phyloP scores from a whole-genome alignment of 305 asterid genomes.

The Salvia sclarea region DNA sequence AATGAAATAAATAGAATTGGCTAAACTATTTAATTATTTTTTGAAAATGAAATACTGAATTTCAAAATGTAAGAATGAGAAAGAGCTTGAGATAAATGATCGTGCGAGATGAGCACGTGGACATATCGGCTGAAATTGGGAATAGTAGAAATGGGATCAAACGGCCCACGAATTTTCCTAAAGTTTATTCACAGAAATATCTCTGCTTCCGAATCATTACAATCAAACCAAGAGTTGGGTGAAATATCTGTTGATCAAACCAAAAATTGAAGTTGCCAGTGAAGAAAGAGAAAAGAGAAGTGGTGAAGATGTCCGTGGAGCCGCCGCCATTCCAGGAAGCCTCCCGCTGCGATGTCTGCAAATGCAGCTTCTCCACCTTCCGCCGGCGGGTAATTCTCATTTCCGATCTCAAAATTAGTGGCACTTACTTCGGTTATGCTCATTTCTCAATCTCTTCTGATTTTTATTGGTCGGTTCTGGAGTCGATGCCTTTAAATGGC shows the following conservation, averaged over 20 bases:
- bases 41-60: too few relatives aligned
- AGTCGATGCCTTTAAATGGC: not conserved
- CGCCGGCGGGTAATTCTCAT: conserved; percentile 74
- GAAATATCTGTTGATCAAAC: conserved; percentile 13
- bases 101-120: conserved; percentile 13
- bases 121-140: conserved; percentile 22
- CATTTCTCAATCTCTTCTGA: not conserved
- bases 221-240: not conserved
- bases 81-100: too few relatives aligned
- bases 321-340: conserved; percentile 88
- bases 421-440: conserved; percentile 11
- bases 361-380: conserved; percentile 91
- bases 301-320: conserved; percentile 52
- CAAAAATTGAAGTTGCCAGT: conserved; percentile 22
- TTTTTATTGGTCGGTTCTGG: not conserved
- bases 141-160: conserved; percentile 5
- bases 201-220: not conserved
- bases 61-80: too few relatives aligned
- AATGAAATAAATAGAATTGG: too few relatives aligned
- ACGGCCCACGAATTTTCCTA: conserved; percentile 13
- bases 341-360: conserved; percentile 88
- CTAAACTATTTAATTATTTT: too few relatives aligned
- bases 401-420: conserved; percentile 22
- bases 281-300: conserved; percentile 29
- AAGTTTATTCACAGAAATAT: conserved; percentile 8